phyloP scores from a whole-genome alignment of 2,329 filamentous ascomycete genomes.

The Ophiostoma novo-ulmi region DNA sequence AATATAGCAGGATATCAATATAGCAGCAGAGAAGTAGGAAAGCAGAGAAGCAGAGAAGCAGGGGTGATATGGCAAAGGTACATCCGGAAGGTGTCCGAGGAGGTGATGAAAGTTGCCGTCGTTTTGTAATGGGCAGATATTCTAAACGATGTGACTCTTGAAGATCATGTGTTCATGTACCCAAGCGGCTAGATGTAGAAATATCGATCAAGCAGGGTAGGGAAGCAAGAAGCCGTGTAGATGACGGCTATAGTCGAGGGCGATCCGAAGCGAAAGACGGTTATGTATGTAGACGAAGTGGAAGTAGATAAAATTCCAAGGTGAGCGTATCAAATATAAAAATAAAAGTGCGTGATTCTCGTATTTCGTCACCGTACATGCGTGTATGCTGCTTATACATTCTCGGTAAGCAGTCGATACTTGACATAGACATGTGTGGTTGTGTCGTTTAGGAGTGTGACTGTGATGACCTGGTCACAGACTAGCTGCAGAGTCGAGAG shows the following conservation, averaged over 20 bases:
- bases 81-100: not conserved
- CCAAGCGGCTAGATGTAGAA: not conserved
- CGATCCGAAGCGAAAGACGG: conserved; percentile 10
- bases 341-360: not conserved
- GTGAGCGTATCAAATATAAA: not conserved
- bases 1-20: too few relatives aligned
- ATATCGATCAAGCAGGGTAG: not conserved
- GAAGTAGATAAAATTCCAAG: not conserved
- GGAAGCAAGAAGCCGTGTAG: not conserved
- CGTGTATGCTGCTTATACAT: not conserved
- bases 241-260: not conserved
- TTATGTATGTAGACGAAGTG: not conserved
- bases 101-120: not conserved
- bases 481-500: not conserved
- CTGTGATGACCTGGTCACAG: not conserved
- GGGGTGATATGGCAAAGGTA: not conserved
- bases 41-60: not conserved
- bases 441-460: not conserved
- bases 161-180: not conserved
- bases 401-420: not conserved
- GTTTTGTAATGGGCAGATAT: not conserved
- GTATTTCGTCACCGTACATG: not conserved
- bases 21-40: too few relatives aligned
- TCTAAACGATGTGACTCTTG: not conserved
- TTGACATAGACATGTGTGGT: not conserved